Conservation (phyloP, 2,329 filamentous ascomycete species). For the Tolypocladium nubicola region DNA sequence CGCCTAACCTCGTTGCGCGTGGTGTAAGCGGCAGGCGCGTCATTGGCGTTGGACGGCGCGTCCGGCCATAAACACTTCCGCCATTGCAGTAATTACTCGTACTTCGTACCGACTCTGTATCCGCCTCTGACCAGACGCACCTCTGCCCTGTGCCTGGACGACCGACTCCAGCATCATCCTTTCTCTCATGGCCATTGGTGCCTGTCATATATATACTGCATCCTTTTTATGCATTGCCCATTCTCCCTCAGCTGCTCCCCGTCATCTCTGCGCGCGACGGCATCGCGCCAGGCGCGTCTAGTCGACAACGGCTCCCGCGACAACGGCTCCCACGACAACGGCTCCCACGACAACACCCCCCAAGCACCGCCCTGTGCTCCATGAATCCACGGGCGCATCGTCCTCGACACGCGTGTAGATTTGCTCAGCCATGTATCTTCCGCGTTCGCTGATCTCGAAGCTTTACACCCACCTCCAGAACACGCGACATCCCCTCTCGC, state of each 20-base stretch:
- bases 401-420: slow-evolving; percentile 17
- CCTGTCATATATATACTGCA: background rate
- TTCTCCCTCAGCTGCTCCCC: background rate
- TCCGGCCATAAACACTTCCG: slow-evolving; percentile 13
- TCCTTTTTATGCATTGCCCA: background rate
- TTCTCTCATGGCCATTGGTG: background rate
- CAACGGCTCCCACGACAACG: background rate
- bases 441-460: slow-evolving; percentile 76
- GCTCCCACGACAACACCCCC: background rate
- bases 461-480: slow-evolving; percentile 83
- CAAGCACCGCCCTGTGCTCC: background rate
- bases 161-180: background rate
- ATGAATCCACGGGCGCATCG: slow-evolving; percentile 12
- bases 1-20: background rate
- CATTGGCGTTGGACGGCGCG: slow-evolving; percentile 11
- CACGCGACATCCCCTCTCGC: slow-evolving; percentile 79
- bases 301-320: background rate
- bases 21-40: slow-evolving; percentile 11
- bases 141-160: background rate
- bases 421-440: slow-evolving; percentile 71
- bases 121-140: background rate
- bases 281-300: slow-evolving; percentile 7
- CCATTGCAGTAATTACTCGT: background rate
- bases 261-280: slow-evolving; percentile 2
- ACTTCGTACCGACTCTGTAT: background rate